These are phyloP conservation scores for Leccinellum rugosiceps DNA, from an alignment of 768 basidiomycete genomes.

Conservation along the genomic window DNA sequence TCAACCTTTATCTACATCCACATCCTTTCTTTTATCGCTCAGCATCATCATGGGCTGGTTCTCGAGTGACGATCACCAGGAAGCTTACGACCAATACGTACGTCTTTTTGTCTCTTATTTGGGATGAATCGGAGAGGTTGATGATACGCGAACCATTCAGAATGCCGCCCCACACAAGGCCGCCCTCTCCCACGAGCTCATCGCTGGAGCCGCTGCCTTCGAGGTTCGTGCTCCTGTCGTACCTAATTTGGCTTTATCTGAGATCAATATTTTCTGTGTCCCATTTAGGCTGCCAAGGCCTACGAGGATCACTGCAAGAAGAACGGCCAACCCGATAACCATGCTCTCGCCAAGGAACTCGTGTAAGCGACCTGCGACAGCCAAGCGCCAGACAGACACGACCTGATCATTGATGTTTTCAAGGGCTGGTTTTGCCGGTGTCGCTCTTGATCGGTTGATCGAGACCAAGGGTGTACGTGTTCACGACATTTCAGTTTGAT, in stretches of 20 bases:
- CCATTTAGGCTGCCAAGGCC: constrained; percentile 13
- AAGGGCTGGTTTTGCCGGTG: constrained; percentile 13
- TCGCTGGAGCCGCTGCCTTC: constrained; percentile 17
- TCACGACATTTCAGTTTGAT: not conserved
- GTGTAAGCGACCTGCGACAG: constrained; percentile 5
- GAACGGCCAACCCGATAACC: constrained; percentile 17
- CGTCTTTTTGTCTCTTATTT: not conserved
- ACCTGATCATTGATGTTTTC: not conserved
- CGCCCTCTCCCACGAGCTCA: constrained; percentile 12
- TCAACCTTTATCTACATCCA: not conserved
- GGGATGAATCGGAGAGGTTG: not conserved
- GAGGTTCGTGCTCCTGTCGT: constrained; percentile 11
- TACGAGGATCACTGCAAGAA: constrained; percentile 15
- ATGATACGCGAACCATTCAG: not conserved
- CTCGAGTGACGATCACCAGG: not conserved
- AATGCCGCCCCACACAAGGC: constrained; percentile 7
- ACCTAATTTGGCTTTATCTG: not conserved
- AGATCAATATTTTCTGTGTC: not conserved
- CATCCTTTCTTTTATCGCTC: not conserved
- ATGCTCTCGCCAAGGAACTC: constrained; percentile 24
- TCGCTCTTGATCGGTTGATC: not conserved
- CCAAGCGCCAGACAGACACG: not conserved
- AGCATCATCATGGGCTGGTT: constrained; percentile 11
- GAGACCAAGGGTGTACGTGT: constrained; percentile 23
- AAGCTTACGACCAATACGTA: not conserved